Base-by-base conservation (phyloP, 164 flowering plant genomes). In the Stephania cephalantha region DNA sequence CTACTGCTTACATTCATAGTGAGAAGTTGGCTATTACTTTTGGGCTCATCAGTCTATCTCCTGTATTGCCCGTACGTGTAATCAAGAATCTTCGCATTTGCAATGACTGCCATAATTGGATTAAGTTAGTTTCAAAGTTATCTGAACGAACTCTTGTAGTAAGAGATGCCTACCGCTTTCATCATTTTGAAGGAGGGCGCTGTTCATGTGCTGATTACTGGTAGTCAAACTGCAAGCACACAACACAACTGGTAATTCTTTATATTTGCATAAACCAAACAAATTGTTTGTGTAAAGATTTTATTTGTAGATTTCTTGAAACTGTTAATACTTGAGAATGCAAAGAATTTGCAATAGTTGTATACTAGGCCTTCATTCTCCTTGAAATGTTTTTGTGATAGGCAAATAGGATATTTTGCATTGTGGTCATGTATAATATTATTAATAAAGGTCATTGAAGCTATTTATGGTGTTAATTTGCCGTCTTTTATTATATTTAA, bases 41-140 rank as follows among this genome's bases (percentile, higher is more conserved):
- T 68, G 85, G 81, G 48, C 82, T 82, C 35, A 73, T 80, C 29
- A 78, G 79, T 68, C 74, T 80, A 70, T 70, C 82, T 58, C 69
- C 82, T 18, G 67, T 25, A 70, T 35, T 78, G 17, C 83, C 82
- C 12, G 25, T 80, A 29, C 74, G 81, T 46, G 78, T 82, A 12
- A 78, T 82, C n/a, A 82, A 82, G 76, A 82, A 82, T 48, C 77
- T 82, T 53, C 82, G 85, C 9, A 74, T 80, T n/a, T 82, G 85
- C 64, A 82, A 77, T 61, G 85, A 82, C 29, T 82, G 85, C 68
- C 85, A 82, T 74, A 82, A 78, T 66, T 82, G 82, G 82, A 80
- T 82, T 77, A 82, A 80, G 73, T 76, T 65, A 25, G 81, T 82
- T 5, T 80, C 85, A 5, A 78, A 53, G 44, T 71, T 78, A 71